phyloP scores from a whole-genome alignment of 176 grass and related monocot genomes.

The Pontederia crassipes region DNA sequence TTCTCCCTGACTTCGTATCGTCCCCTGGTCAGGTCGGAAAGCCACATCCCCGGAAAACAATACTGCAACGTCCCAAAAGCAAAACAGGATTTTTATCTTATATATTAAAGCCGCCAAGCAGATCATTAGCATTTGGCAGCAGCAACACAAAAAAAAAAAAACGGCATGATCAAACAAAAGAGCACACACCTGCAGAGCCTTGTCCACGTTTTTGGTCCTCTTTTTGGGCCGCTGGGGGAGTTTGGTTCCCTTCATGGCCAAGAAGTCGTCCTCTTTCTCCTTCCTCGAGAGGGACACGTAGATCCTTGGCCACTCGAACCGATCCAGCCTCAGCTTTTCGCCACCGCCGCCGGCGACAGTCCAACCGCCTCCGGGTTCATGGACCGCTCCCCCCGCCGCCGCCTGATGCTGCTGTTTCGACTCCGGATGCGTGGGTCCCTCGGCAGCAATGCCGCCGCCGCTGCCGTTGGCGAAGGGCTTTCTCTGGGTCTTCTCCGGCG shows the following conservation, averaged over 20 bases:
- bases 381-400: slow-evolving; percentile 16
- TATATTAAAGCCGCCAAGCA: background rate
- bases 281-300: slow-evolving; percentile 51
- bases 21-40: slow-evolving; percentile 56
- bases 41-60: slow-evolving; percentile 55
- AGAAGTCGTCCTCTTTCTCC: slow-evolving; percentile 80
- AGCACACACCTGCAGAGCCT: slow-evolving; percentile 34
- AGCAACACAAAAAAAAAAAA: background rate
- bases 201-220: slow-evolving; percentile 54
- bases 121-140: no score
- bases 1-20: slow-evolving; percentile 84
- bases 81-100: background rate
- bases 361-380: slow-evolving; percentile 17
- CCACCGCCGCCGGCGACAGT: slow-evolving; percentile 20
- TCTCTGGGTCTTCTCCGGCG: slow-evolving; percentile 3
- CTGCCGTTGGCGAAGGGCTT: slow-evolving; percentile 5
- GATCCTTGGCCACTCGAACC: slow-evolving; percentile 53
- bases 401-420: slow-evolving; percentile 14
- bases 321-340: slow-evolving; percentile 33
- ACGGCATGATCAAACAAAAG: background rate
- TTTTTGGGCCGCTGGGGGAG: slow-evolving; percentile 65
- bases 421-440: slow-evolving; percentile 31
- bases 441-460: slow-evolving; percentile 13
- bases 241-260: slow-evolving; percentile 71
- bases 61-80: slow-evolving; percentile 22